A percentile compares a stretch with the other conserved stretches of the same genome.
These are phyloP conservation scores for Candida tallmaniae DNA, from an alignment of 805 yeast species.

Conservation along the genomic window DNA sequence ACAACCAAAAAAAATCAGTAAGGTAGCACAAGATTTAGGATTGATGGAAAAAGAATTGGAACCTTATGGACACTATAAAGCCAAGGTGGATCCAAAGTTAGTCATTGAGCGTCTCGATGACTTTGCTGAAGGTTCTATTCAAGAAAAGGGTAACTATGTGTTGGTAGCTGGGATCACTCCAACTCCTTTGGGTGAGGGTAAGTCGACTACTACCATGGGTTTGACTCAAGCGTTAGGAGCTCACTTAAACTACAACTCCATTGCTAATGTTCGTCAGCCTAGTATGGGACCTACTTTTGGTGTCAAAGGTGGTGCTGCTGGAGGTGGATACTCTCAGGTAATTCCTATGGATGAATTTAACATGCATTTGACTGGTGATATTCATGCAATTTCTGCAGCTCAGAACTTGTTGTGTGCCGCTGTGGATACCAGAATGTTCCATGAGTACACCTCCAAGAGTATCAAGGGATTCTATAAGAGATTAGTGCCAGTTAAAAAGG, in stretches of 20 bases:
- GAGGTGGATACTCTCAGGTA: conserved; percentile 97
- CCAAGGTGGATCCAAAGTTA: conserved; percentile 68
- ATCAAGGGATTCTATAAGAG: conserved; percentile 71
- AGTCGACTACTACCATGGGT: conserved; percentile 94
- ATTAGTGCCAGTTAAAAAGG: conserved; percentile 71
- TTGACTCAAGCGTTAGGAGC: conserved; percentile 96
- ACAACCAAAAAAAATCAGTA: conserved; percentile 74
- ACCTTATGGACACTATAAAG: conserved; percentile 85
- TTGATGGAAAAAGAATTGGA: conserved; percentile 74
- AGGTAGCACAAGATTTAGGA: conserved; percentile 80
- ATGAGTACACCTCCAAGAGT: conserved; percentile 73
- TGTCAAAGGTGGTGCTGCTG: conserved; percentile 99
- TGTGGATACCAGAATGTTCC: conserved; percentile 94
- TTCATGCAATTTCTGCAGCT: conserved; percentile 93
- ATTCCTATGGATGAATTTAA: conserved; percentile 99
- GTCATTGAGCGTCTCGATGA: conserved; percentile 52
- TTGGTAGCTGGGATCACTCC: conserved; percentile 98
- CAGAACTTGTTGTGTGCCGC: conserved; percentile 94
- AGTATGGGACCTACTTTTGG: conserved; percentile 99
- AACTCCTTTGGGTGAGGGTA: conserved; percentile 97
- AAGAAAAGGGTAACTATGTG: conserved; percentile 77
- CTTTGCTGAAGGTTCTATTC: conserved; percentile 59
- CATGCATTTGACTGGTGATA: conserved; percentile 96
- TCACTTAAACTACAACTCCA: conserved; percentile 72
- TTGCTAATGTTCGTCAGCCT: conserved; percentile 96